Base-by-base conservation (phyloP, 208 protist species). In the Plasmodiophora brassicae region DNA sequence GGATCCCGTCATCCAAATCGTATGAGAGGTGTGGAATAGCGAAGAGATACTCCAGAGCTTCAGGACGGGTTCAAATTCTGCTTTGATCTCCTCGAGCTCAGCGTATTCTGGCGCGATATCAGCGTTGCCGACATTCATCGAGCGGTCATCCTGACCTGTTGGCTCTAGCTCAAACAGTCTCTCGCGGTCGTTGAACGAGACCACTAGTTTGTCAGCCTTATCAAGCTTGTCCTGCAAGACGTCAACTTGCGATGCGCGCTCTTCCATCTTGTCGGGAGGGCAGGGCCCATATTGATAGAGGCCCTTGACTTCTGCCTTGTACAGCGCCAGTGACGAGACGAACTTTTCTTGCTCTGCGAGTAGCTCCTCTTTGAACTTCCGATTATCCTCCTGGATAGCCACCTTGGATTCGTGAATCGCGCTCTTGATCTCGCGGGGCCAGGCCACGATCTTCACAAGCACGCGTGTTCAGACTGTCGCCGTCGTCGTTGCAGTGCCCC, bases 291-390 rank as follows among this genome's bases (percentile, higher is more conserved):
- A 78, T 78, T 78, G 14, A 78, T 78, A 78, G 14, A 78, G 5
- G 65, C 32, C 20, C 65, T 32, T 78, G 5, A 78, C 65, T 32
- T 78, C 65, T 44, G 65, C n/a, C n/a, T 78, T 78, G 41, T 78
- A 78, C 65, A 44, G 65, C n/a, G 65, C 5, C 20, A 78, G n/a
- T n/a, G 20, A 36, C 20, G 5, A n/a, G 32, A 44, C 32, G 65
- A 78, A 78, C 65, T 78, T 78, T 38, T 78, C 65, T 38, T 78
- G 65, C n/a, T 78, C 65, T 8, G n/a, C n/a, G n/a, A 78, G 32
- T 38, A 78, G 5, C 41, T 78, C 65, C 5, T 78, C 65, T 78
- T 78, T 78, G 65, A 78, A 78, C n/a, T 78, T 78, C 5, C 32
- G 32, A 32, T 78, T 78, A 32, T 78, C 65, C n/a, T 78, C 65